phyloP scores from a whole-genome alignment of 116 monocot species.

The Dioscorea cayenensis region DNA sequence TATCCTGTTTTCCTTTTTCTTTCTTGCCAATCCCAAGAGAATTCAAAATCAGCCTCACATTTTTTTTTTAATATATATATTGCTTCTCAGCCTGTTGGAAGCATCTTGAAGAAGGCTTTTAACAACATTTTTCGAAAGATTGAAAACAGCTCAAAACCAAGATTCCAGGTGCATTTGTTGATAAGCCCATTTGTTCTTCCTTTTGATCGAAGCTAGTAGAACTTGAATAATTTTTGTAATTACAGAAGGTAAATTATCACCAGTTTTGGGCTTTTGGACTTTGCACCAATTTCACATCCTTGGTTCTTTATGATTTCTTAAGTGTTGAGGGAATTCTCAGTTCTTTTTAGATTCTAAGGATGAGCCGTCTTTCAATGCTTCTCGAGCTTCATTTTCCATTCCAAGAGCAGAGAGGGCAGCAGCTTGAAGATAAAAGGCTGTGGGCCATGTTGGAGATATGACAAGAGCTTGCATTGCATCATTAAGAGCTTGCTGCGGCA shows the following conservation, averaged over 20 bases:
- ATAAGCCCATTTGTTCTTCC: not conserved
- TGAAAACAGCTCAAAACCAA: not conserved
- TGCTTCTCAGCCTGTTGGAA: not conserved
- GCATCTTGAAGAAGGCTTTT: not conserved
- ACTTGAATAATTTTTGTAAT: too few relatives aligned
- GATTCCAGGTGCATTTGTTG: not conserved
- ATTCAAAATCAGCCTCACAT: not conserved
- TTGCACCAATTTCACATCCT: not conserved
- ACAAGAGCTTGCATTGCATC: constrained; percentile 80
- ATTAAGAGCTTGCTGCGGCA: constrained; percentile 79
- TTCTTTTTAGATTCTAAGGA: constrained; percentile 50
- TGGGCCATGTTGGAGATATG: constrained; percentile 77
- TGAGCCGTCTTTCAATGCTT: constrained; percentile 80
- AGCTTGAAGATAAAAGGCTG: constrained; percentile 89
- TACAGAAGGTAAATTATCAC: not conserved
- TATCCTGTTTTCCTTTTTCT: not conserved
- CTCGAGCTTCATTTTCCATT: constrained; percentile 71
- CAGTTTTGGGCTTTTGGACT: not conserved
- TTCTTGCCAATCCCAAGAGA: not conserved
- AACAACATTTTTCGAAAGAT: not conserved
- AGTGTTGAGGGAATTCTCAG: constrained; percentile 5
- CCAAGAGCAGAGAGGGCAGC: constrained; percentile 66
- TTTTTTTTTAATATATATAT: not conserved
- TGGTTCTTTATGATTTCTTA: constrained; percentile 3
- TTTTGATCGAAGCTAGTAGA: too few relatives aligned